Evolutionary conservation across 176 grass and related monocot species (phyloP).

Genomic region (Sorghum bicolor): Sorghum_bicolor_NCBIv3 NC_012870.2:73777501-73778000

Average conservation of each 20-base stretch:
- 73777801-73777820: slow-evolving; percentile 92
- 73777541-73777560: slow-evolving; percentile 58
- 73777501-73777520: slow-evolving; percentile 85
- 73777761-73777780: slow-evolving; percentile 37
- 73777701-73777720: slow-evolving; percentile 52
- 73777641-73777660: slow-evolving; percentile 43
- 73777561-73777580: slow-evolving; percentile 77
- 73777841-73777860: slow-evolving; percentile 92
- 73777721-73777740: slow-evolving; percentile 50
- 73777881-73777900: slow-evolving; percentile 78
- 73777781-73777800: slow-evolving; percentile 32
- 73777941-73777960: slow-evolving; percentile 57
- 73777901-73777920: slow-evolving; percentile 90
- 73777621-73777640: slow-evolving; percentile 49
- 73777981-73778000: background rate
- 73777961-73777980: slow-evolving; percentile 72
- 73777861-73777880: slow-evolving; percentile 93
- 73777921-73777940: slow-evolving; percentile 68
- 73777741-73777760: slow-evolving; percentile 48
- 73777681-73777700: slow-evolving; percentile 46
- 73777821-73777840: slow-evolving; percentile 92
- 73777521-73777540: slow-evolving; percentile 94
- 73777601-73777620: slow-evolving; percentile 78
- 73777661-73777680: slow-evolving; percentile 57
- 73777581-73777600: slow-evolving; percentile 91